These are phyloP conservation scores for Medicago truncatula DNA, from an alignment of 306 rosid genomes.

Conservation along the genomic window MtrunA17r5.0-ANR NC_053043.1:3446501-3447000, in stretches of 20 bases:
- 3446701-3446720: constrained; percentile 23
- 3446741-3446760: too few species aligned
- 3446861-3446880: too few species aligned
- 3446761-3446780: neutral
- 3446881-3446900: too few species aligned
- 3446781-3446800: neutral
- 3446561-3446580: neutral
- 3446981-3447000: neutral
- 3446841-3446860: too few species aligned
- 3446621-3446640: neutral
- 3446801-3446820: neutral
- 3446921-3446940: too few species aligned
- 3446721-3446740: constrained; percentile 4
- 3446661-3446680: neutral
- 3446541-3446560: constrained; percentile 5
- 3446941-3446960: too few species aligned
- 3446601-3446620: constrained; percentile 24
- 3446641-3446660: constrained; percentile 34
- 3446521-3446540: constrained; percentile 10
- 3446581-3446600: constrained; percentile 2
- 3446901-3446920: too few species aligned
- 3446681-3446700: constrained; percentile 7
- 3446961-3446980: too few species aligned
- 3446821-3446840: too few species aligned
- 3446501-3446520: neutral